Percentiles rank a stretch among this genome's conserved stretches.
phyloP scores from a whole-genome alignment of 768 basidiomycete species.

The Rhizopogon vulgaris region DNA sequence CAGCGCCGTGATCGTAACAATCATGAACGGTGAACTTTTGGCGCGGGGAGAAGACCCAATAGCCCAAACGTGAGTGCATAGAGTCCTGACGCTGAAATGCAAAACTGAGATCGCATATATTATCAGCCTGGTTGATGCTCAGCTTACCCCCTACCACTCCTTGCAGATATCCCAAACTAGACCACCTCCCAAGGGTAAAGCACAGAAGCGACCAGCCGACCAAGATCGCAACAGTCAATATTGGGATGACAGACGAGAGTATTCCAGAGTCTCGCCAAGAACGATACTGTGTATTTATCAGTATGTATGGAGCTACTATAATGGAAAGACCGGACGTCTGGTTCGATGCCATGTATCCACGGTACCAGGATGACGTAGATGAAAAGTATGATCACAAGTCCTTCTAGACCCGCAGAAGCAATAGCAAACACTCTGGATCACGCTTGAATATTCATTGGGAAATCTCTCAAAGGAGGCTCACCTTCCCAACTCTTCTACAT shows the following conservation, averaged over 20 bases:
- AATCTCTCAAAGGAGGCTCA: conserved; percentile 12
- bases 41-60: conserved; percentile 65
- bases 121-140: background rate
- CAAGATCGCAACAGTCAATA: conserved; percentile 63
- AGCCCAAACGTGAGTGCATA: conserved; percentile 71
- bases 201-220: conserved; percentile 61
- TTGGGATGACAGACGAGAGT: conserved; percentile 64
- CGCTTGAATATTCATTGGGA: background rate
- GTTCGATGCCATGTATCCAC: conserved; percentile 59
- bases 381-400: conserved; percentile 63
- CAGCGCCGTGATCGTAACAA: background rate
- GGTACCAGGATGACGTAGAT: conserved; percentile 65
- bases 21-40: conserved; percentile 42
- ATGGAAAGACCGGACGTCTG: conserved; percentile 47
- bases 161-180: conserved; percentile 55
- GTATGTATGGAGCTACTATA: background rate
- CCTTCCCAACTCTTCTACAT: conserved; percentile 47
- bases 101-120: conserved; percentile 1
- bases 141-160: conserved; percentile 58
- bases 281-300: conserved; percentile 45
- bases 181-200: conserved; percentile 61
- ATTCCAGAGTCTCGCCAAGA: conserved; percentile 69
- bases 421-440: conserved; percentile 45
- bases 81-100: conserved; percentile 52
- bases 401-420: conserved; percentile 46